These are phyloP conservation scores for Ustilago sp. DNA, from an alignment of 1,284 basidiomycete species.

Conservation along the genomic window DNA sequence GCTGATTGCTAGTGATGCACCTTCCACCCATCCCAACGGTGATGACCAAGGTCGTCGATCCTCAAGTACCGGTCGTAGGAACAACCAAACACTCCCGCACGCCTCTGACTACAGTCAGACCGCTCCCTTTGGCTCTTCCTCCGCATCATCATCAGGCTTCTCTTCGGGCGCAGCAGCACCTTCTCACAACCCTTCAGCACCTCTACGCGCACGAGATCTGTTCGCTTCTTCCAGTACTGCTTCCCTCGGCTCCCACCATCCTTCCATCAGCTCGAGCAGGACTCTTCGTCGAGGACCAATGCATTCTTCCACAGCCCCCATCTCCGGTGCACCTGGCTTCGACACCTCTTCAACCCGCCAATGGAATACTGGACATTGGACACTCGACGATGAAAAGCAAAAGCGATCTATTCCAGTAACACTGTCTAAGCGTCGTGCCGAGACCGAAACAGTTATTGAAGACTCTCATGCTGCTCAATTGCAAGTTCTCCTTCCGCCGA, in stretches of 20 bases:
- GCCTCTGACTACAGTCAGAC: slow-evolving; percentile 48
- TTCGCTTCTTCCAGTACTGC: slow-evolving; percentile 17
- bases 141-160: slow-evolving; percentile 22
- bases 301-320: slow-evolving; percentile 37
- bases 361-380: slow-evolving; percentile 68
- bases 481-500: slow-evolving; percentile 76
- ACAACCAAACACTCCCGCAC: slow-evolving; percentile 24
- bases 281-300: slow-evolving; percentile 30
- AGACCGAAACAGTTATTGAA: slow-evolving; percentile 59
- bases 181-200: slow-evolving; percentile 12
- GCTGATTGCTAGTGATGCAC: slow-evolving; percentile 31
- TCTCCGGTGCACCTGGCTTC: slow-evolving; percentile 65
- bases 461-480: slow-evolving; percentile 59
- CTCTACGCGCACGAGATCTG: slow-evolving; percentile 37
- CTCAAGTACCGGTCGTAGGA: slow-evolving; percentile 10
- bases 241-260: neutral
- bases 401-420: slow-evolving; percentile 54
- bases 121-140: slow-evolving; percentile 34
- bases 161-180: slow-evolving; percentile 36
- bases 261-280: slow-evolving; percentile 13
- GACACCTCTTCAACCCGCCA: slow-evolving; percentile 41
- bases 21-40: neutral
- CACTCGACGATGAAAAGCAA: slow-evolving; percentile 38
- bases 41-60: slow-evolving; percentile 1
- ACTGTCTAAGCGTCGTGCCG: slow-evolving; percentile 54